Percentiles rank a stretch among this genome's conserved stretches.
phyloP scores from a whole-genome alignment of 441 rosid genomes.

The Populus hybrid region DNA sequence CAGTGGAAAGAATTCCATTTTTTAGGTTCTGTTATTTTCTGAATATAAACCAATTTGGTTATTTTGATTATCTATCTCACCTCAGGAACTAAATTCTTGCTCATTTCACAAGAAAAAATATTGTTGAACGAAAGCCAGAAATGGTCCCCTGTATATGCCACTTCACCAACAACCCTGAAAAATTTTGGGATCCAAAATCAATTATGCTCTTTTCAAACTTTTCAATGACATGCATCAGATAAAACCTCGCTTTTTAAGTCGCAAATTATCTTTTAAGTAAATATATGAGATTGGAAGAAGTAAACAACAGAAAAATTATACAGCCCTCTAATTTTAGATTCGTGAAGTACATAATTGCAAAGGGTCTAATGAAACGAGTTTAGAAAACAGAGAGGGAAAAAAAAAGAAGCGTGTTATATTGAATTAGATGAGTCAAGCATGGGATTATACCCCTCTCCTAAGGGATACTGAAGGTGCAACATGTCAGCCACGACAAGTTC shows the following conservation, averaged over 20 bases:
- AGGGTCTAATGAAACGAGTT: background rate
- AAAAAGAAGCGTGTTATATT: background rate
- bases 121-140: constrained; percentile 40
- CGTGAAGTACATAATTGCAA: background rate
- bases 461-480: constrained; percentile 36
- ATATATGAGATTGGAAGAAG: background rate
- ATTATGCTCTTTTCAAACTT: background rate
- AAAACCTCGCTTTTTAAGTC: background rate
- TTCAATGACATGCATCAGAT: background rate
- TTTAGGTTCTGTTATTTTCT: constrained; percentile 4
- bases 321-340: background rate
- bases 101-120: constrained; percentile 25
- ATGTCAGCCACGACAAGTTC: constrained; percentile 32
- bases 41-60: background rate
- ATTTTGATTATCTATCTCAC: constrained; percentile 25
- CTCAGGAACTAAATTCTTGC: constrained; percentile 28
- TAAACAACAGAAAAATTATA: background rate
- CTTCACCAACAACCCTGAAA: constrained; percentile 52
- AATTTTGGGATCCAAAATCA: constrained; percentile 7
- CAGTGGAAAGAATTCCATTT: constrained; percentile 17
- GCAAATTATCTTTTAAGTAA: background rate
- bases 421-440: constrained; percentile 14
- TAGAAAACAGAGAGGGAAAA: too few species aligned
- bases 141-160: constrained; percentile 38
- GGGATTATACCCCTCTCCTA: constrained; percentile 53